Evolutionary conservation across 2,329 filamentous ascomycete genomes (phyloP).

Genomic region (Coleophoma eucalyptorum): DNA sequence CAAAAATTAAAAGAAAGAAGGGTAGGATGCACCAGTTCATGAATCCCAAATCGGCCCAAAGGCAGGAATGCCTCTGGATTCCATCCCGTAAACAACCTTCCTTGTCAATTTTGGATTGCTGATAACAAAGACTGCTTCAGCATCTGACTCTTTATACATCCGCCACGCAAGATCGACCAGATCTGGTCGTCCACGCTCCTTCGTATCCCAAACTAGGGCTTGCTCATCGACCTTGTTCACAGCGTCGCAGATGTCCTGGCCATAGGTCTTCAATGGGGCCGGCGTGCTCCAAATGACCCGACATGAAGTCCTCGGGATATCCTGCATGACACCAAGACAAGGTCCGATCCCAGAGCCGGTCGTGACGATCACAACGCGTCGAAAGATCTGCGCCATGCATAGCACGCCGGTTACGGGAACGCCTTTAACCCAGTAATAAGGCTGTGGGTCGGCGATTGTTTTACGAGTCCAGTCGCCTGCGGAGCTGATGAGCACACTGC

Average conservation of each 20-base stretch:
- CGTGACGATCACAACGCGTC: slow-evolving; percentile 31
- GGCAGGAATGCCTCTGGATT: slow-evolving; percentile 30
- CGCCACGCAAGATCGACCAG: slow-evolving; percentile 28
- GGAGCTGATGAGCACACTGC: slow-evolving; percentile 51
- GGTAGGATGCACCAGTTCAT: background rate
- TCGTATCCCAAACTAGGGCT: slow-evolving; percentile 31
- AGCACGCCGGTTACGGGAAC: slow-evolving; percentile 37
- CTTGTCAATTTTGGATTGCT: slow-evolving; percentile 31
- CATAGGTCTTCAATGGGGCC: slow-evolving; percentile 29
- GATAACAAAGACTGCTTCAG: slow-evolving; percentile 33
- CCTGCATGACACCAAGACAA: slow-evolving; percentile 27
- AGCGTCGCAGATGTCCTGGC: slow-evolving; percentile 25
- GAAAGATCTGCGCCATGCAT: slow-evolving; percentile 30
- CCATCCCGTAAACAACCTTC: slow-evolving; percentile 33
- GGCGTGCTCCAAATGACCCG: slow-evolving; percentile 32
- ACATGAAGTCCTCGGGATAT: slow-evolving; percentile 21
- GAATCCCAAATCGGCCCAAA: slow-evolving; percentile 33
- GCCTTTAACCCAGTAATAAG: slow-evolving; percentile 48
- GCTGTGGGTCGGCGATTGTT: slow-evolving; percentile 46
- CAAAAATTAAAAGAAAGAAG: no score
- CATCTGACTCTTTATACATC: slow-evolving; percentile 24
- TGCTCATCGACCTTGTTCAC: slow-evolving; percentile 28
- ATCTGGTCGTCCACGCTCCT: slow-evolving; percentile 26
- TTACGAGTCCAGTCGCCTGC: slow-evolving; percentile 55
- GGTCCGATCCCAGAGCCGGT: slow-evolving; percentile 36